These are phyloP conservation scores for Fusarium sp. DNA, from an alignment of 2,329 filamentous ascomycete species.

Conservation along the genomic window DNA sequence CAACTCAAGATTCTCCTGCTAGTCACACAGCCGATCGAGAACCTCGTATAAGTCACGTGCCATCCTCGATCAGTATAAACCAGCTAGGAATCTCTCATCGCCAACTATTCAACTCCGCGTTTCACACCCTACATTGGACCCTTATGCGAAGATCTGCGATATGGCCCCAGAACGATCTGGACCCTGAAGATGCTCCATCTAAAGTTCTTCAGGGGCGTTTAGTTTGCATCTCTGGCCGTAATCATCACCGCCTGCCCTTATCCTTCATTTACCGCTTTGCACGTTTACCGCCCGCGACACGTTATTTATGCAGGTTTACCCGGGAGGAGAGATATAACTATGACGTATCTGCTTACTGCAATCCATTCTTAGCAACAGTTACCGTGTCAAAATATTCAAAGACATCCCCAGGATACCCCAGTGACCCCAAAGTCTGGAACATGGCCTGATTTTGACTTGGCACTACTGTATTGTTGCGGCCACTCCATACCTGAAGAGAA, in stretches of 20 bases:
- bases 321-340: background rate
- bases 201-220: background rate
- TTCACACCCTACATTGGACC: background rate
- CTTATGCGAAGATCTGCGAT: background rate
- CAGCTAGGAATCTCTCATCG: background rate
- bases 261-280: background rate
- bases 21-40: rapidly evolving
- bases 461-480: background rate
- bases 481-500: background rate
- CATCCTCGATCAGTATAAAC: background rate
- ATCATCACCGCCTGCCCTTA: background rate
- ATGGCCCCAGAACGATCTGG: background rate
- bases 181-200: background rate
- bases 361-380: too few relatives aligned
- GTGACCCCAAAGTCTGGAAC: background rate
- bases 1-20: background rate
- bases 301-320: background rate
- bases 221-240: background rate
- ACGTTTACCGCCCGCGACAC: background rate
- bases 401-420: background rate
- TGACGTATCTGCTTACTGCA: background rate
- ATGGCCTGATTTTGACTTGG: background rate
- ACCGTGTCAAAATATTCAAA: background rate
- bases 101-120: background rate
- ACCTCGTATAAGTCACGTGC: background rate